phyloP scores from a whole-genome alignment of 441 rosid species.

The Mallotus repandus region DNA sequence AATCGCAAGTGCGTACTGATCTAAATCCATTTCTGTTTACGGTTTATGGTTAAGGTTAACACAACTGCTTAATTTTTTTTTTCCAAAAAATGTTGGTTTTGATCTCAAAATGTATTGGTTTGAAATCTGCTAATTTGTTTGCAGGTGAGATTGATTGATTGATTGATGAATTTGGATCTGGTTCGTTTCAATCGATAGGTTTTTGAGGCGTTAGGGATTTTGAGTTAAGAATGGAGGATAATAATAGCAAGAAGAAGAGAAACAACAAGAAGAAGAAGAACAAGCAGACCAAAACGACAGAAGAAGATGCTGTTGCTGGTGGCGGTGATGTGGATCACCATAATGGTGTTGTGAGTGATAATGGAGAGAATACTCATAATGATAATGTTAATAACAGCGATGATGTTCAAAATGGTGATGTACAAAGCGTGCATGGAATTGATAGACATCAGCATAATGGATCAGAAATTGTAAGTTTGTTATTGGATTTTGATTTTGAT shows the following conservation, averaged over 20 bases:
- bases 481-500: background rate
- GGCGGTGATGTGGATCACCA: conserved; percentile 27
- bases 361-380: conserved; percentile 17
- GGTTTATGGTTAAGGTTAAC: background rate
- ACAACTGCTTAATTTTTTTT: background rate
- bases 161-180: background rate
- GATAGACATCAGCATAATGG: conserved; percentile 33
- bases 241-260: conserved; percentile 19
- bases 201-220: background rate
- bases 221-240: conserved; percentile 13
- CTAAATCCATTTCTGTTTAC: too few relatives aligned
- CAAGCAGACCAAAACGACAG: conserved; percentile 28
- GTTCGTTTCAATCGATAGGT: background rate
- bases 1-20: background rate
- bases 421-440: conserved; percentile 17
- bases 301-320: conserved; percentile 28
- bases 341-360: background rate
- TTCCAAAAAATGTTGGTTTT: background rate
- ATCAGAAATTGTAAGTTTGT: conserved; percentile 35
- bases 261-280: conserved; percentile 22
- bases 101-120: background rate
- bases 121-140: background rate
- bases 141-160: background rate
- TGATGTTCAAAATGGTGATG: conserved; percentile 24
- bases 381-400: background rate